Conservation (phyloP, 345 rosid genomes). For the Passiflora organensis region DNA sequence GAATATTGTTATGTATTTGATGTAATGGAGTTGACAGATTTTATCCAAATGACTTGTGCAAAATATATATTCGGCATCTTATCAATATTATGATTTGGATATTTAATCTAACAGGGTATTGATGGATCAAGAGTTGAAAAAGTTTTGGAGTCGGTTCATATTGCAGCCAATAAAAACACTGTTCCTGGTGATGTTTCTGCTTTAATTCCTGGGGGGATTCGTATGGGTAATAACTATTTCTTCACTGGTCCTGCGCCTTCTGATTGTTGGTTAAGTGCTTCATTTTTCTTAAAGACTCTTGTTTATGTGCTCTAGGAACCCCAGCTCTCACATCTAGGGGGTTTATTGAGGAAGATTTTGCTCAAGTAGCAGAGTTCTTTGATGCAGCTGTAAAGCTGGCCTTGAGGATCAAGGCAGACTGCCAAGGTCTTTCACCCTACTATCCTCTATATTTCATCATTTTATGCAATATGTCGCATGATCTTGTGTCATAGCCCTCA, state of each 20-base stretch:
- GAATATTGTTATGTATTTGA: too few species aligned
- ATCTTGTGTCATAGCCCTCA: neutral
- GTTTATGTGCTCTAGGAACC: constrained; percentile 52
- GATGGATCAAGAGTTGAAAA: constrained; percentile 98
- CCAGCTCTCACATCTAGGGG: constrained; percentile 98
- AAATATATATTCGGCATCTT: too few species aligned
- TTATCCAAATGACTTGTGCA: too few species aligned
- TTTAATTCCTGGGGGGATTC: constrained; percentile 97
- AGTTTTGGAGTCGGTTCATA: constrained; percentile 81
- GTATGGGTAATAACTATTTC: constrained; percentile 61
- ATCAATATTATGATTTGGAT: neutral
- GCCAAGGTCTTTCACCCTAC: constrained; percentile 45
- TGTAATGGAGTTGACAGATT: too few species aligned
- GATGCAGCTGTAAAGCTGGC: constrained; percentile 82
- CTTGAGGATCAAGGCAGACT: constrained; percentile 63
- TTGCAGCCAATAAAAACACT: constrained; percentile 91
- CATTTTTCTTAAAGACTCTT: constrained; percentile 1
- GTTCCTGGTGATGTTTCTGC: constrained; percentile 99
- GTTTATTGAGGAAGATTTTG: constrained; percentile 82
- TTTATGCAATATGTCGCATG: neutral
- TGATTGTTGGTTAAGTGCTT: neutral
- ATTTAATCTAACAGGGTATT: constrained; percentile 49
- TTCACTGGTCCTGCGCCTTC: constrained; percentile 6
- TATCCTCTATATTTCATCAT: neutral
- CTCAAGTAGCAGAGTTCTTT: constrained; percentile 79